Conservation (phyloP, 331 rosid genomes). For the Pyracantha coccinea region DNA sequence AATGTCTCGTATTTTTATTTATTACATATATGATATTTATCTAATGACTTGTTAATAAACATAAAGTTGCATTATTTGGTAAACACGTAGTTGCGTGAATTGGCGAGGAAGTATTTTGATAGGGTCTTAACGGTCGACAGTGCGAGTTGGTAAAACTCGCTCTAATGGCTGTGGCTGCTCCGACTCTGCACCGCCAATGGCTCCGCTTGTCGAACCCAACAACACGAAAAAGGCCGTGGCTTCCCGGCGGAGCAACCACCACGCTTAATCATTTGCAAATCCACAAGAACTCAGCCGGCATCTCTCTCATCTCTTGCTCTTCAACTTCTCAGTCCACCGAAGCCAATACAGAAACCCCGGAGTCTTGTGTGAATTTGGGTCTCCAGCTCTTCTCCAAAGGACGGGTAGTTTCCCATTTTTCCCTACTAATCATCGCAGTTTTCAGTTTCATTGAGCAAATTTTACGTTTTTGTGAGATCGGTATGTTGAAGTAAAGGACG, state of each 20-base stretch:
- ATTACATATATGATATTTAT: too few species aligned
- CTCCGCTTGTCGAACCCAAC: conserved; percentile 37
- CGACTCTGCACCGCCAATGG: conserved; percentile 40
- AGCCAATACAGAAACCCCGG: conserved; percentile 54
- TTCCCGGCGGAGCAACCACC: conserved; percentile 19
- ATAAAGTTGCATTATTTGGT: too few species aligned
- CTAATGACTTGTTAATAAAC: too few species aligned
- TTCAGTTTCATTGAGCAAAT: neutral
- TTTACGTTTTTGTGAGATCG: neutral
- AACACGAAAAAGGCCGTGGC: conserved; percentile 21
- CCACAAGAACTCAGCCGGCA: conserved; percentile 16
- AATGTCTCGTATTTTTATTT: too few species aligned
- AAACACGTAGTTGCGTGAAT: too few species aligned
- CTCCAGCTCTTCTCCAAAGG: conserved; percentile 93
- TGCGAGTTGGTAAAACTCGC: conserved; percentile 6
- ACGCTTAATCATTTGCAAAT: conserved; percentile 19
- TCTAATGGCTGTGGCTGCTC: conserved; percentile 56
- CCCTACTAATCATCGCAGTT: neutral
- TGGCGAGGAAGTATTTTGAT: conserved; percentile 7
- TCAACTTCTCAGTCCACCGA: conserved; percentile 70
- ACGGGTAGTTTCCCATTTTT: conserved; percentile 36
- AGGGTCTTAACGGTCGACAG: conserved; percentile 11
- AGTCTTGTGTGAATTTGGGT: conserved; percentile 78
- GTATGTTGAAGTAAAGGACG: neutral
- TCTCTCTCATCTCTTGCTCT: conserved; percentile 40